Evolutionary conservation across 345 rosid genomes (phyloP), one percentile per base, ranked within the genome.

Genomic region (Arabidopsis arenosa): DNA sequence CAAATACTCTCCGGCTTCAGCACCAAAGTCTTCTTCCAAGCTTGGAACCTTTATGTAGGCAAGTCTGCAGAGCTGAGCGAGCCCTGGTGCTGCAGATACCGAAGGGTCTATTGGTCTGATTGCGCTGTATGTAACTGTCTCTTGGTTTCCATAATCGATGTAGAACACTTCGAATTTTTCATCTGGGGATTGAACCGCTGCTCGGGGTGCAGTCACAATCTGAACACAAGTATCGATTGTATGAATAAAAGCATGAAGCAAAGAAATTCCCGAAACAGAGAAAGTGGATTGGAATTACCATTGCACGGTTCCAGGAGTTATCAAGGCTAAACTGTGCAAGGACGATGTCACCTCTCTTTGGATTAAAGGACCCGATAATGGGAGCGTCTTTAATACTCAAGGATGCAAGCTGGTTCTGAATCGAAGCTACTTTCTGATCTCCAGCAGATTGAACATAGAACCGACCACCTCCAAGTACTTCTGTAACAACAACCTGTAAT

Each of bases 261-360:
- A 52, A 30, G 30, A 9, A 15, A 52, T 0, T 1, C 1, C 14
- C 39, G 8, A 61, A 64, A 9, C 3, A 15, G 18, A 45, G 75
- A 28, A 70, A 69, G 41, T 14, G 64, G 63, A 66, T 0, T 39
- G 3, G 11, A 48, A 83, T 81, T 82, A 96, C 99, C 98, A 93
- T 84, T 56, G 99, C 98, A 63, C 99, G 81, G 76, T 96, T 96
- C 99, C 99, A 96, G 47, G 99, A 91, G 72, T 88, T 88, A 72
- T 96, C 99, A 37, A 89, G 88, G 63, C 98, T 93, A 82, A 88
- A 91, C 82, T 91, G 99, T 66, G 99, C 97, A 71, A 96, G 96
- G 55, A 96, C 91, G 58, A 86, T 73, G 56, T 93, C 98, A 68
- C 96, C 97, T 84, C 79, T 93, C 83, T 86, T 91, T 6, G 98